A percentile compares a stretch with the other conserved stretches of the same genome.
phyloP scores from a whole-genome alignment of 345 rosid genomes.

The Pelargonium nanum region DNA sequence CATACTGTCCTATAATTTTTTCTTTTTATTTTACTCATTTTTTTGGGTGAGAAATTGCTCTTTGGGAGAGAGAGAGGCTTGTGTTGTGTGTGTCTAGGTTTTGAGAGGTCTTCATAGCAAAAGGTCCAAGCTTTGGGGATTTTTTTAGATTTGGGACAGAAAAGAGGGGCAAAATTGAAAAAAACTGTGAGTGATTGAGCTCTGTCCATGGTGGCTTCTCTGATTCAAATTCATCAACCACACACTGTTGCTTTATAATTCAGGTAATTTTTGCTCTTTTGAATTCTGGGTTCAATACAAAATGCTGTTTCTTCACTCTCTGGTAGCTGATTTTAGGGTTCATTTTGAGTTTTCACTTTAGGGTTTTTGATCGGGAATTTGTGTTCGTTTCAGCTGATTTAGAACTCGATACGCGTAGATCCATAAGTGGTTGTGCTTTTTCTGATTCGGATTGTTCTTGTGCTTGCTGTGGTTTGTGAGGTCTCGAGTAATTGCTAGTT shows the following conservation, averaged over 20 bases:
- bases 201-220: not conserved
- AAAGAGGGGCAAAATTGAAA: not conserved
- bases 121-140: not conserved
- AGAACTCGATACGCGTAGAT: not conserved
- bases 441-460: not conserved
- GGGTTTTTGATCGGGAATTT: not conserved
- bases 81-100: no score
- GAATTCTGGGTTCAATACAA: no score
- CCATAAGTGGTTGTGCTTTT: not conserved
- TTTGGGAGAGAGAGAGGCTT: no score
- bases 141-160: not conserved
- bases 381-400: not conserved
- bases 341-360: not conserved
- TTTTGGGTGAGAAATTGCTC: no score
- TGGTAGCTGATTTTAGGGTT: not conserved
- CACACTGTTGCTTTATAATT: not conserved
- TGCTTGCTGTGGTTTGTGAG: no score
- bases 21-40: no score
- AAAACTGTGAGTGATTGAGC: not conserved
- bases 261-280: not conserved
- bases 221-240: not conserved
- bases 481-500: no score
- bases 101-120: not conserved
- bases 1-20: not conserved
- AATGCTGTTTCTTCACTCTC: not conserved